phyloP scores from a whole-genome alignment of 176 grass and related monocot species.

The Oryza glaberrima region DNA sequence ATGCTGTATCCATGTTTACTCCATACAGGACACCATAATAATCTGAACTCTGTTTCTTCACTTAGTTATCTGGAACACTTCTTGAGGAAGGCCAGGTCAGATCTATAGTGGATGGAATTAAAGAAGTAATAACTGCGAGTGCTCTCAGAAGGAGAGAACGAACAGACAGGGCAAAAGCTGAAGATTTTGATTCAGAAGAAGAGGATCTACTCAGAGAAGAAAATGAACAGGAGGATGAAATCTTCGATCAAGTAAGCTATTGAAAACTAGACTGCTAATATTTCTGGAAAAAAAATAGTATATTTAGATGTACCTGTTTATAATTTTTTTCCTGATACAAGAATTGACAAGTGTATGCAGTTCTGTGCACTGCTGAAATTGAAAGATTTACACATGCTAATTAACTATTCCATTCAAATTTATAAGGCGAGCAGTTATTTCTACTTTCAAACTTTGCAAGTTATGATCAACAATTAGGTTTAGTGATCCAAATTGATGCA shows the following conservation, averaged over 20 bases:
- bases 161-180: conserved; percentile 56
- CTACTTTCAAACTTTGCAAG: background rate
- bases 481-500: background rate
- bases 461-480: background rate
- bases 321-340: conserved; percentile 1
- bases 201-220: conserved; percentile 78
- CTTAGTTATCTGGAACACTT: conserved; percentile 63
- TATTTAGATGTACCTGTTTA: conserved; percentile 11
- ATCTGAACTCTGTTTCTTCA: conserved; percentile 16
- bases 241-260: conserved; percentile 74
- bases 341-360: background rate
- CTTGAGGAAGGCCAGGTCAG: conserved; percentile 74
- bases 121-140: conserved; percentile 69
- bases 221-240: conserved; percentile 89
- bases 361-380: conserved; percentile 1
- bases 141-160: conserved; percentile 68
- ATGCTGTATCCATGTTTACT: conserved; percentile 3
- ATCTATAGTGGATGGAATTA: conserved; percentile 69
- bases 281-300: conserved; percentile 20
- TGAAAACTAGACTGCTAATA: conserved; percentile 8
- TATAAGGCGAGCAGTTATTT: background rate
- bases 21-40: conserved; percentile 11
- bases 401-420: background rate
- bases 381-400: conserved; percentile 28
- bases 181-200: conserved; percentile 88